phyloP scores from a whole-genome alignment of 2,329 filamentous ascomycete species.

The Fusarium gaditjirri region DNA sequence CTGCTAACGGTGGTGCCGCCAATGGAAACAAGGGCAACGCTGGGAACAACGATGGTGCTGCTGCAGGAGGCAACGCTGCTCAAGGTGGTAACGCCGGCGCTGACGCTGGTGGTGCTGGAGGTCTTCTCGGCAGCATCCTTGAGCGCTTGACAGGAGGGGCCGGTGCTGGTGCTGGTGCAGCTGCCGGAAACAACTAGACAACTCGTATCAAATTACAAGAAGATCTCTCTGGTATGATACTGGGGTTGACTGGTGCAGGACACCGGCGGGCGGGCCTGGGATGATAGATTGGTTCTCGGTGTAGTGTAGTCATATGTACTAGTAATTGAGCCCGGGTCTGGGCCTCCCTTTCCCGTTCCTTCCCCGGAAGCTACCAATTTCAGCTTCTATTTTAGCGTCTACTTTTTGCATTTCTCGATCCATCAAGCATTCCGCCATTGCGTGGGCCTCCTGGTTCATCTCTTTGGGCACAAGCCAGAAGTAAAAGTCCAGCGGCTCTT shows the following conservation, averaged over 20 bases:
- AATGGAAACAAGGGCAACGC: background rate
- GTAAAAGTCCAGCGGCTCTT: too few species aligned
- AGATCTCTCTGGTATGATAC: background rate
- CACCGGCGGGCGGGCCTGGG: background rate
- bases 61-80: background rate
- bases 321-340: background rate
- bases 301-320: background rate
- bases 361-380: too few species aligned
- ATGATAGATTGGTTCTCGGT: background rate
- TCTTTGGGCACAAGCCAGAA: background rate
- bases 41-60: background rate
- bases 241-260: conserved; percentile 9
- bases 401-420: background rate
- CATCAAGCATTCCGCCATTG: background rate
- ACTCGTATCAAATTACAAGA: background rate
- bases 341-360: background rate
- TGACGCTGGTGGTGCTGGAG: background rate
- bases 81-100: background rate
- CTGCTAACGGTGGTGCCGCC: background rate
- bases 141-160: background rate
- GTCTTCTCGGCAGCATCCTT: background rate
- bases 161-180: background rate
- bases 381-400: too few species aligned
- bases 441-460: background rate
- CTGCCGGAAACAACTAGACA: background rate